A percentile compares a stretch with the other conserved stretches of the same genome.
Conservation (phyloP, 169 alveolate species). For the Plasmodium fragile region DNA sequence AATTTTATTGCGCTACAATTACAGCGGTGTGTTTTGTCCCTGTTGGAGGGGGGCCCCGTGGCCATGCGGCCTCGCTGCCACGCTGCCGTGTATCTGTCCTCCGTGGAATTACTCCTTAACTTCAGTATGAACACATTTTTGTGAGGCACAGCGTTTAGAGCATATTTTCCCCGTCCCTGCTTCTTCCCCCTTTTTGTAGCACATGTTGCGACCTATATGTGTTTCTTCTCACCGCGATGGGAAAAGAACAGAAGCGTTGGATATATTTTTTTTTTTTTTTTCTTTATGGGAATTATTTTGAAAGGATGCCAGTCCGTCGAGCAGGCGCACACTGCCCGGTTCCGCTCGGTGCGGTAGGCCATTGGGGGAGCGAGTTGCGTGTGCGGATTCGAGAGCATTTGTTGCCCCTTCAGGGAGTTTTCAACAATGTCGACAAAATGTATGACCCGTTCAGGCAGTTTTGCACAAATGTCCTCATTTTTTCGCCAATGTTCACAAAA, state of each 20-base stretch:
- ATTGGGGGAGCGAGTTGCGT: neutral
- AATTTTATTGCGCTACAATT: neutral
- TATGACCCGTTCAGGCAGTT: neutral
- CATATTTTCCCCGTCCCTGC: neutral
- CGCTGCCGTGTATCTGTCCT: neutral
- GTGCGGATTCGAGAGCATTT: neutral
- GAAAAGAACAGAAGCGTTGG: neutral
- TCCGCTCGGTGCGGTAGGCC: neutral
- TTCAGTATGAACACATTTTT: neutral
- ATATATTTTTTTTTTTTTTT: no score
- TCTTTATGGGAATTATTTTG: neutral
- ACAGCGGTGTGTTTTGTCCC: neutral
- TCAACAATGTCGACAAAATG: neutral
- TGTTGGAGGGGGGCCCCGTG: neutral
- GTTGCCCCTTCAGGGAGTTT: neutral
- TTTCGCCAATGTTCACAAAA: neutral
- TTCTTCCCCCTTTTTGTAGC: neutral
- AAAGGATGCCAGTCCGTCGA: neutral
- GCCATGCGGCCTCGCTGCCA: neutral
- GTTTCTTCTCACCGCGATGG: neutral
- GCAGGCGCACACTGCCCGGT: neutral
- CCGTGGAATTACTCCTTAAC: neutral
- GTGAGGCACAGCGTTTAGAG: neutral
- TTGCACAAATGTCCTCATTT: no score
- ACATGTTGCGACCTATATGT: neutral